Evolutionary conservation across 179 eudicot genomes (phyloP), one percentile per base, ranked within the genome.

Genomic region (Silene vulgaris): DNA sequence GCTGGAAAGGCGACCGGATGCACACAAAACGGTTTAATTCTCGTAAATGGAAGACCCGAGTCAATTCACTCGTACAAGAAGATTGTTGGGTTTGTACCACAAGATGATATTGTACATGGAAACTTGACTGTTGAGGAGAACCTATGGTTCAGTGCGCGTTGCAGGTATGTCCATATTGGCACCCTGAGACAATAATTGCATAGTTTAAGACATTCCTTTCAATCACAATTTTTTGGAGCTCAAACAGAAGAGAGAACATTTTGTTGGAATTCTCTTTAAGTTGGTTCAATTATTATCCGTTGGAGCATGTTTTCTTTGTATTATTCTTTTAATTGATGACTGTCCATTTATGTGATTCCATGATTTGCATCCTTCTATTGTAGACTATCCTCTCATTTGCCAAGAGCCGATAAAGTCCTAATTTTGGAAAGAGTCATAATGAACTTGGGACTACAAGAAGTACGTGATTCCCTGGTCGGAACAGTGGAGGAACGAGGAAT

Each of bases 91-190:
- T 93, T 89, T 91, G 98, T 93, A 74, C 98, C 98, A 32, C 98
- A 93, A 79, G 98, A 93, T 88, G 98, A 93, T 86, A 88, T 93
- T 52, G 98, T 93, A 75, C 98, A 93, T 80, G 97, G 97, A 68
- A 90, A 93, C 78, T 82, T 93, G 84, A 88, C 93, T 0, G 96
- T 93, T 13, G 98, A 91, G 80, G 98, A 93, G 85, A 93, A 93
- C 82, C 85, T 93, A 14, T 90, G 97, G 91, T 93, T 93, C 83
- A 93, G 98, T 76, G 98, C 98, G 43, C 86, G 86, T 65, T 93
- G 97, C 88, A 90, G 98, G 98, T 93, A 89, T 75, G 82, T 65
- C 48, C 19, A 16, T 48, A 28, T 75, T 71, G 17, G 30, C 8
- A 63, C 20, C 62, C 62, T 64, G 40, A 65, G 35, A 54, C 28